These are phyloP conservation scores for Apostasia ramifera DNA, from an alignment of 106 monocot species.

Conservation along the genomic window DNA sequence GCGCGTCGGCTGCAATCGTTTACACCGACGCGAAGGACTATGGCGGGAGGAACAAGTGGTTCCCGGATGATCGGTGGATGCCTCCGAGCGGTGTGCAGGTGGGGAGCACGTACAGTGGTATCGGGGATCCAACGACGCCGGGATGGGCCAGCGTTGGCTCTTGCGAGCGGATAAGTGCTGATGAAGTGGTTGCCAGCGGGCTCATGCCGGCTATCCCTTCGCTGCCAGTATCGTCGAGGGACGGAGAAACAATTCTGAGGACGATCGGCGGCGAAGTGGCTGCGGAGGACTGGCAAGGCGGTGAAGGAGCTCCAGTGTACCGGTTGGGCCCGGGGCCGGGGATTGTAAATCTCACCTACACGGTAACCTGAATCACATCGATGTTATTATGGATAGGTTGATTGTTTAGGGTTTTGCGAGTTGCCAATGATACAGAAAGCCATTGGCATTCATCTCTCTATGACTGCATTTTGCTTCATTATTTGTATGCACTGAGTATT, in stretches of 20 bases:
- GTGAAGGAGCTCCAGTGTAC: slow-evolving; percentile 16
- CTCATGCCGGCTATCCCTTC: slow-evolving; percentile 47
- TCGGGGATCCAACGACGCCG: slow-evolving; percentile 72
- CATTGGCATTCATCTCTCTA: no score
- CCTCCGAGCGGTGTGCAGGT: slow-evolving; percentile 71
- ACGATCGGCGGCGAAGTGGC: slow-evolving; percentile 39
- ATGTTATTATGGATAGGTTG: no score
- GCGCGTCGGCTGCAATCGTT: slow-evolving; percentile 48
- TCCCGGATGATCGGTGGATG: slow-evolving; percentile 54
- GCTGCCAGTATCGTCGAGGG: slow-evolving; percentile 49
- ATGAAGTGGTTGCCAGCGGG: slow-evolving; percentile 28
- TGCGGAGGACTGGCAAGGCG: slow-evolving; percentile 56
- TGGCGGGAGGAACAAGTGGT: slow-evolving; percentile 29
- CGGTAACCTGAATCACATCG: not conserved
- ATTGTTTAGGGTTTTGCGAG: no score
- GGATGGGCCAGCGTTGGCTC: slow-evolving; percentile 53
- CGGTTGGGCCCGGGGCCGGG: slow-evolving; percentile 51
- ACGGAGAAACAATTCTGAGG: slow-evolving; percentile 41
- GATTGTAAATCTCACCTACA: slow-evolving; percentile 42
- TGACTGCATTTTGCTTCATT: no score
- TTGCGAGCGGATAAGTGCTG: slow-evolving; percentile 47
- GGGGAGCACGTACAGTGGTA: slow-evolving; percentile 38
- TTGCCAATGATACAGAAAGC: no score
- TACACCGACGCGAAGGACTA: slow-evolving; percentile 51
- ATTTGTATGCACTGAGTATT: not conserved